Evolutionary conservation across 2,329 filamentous ascomycete genomes (phyloP).

Genomic region (Fusarium algeriense): DNA sequence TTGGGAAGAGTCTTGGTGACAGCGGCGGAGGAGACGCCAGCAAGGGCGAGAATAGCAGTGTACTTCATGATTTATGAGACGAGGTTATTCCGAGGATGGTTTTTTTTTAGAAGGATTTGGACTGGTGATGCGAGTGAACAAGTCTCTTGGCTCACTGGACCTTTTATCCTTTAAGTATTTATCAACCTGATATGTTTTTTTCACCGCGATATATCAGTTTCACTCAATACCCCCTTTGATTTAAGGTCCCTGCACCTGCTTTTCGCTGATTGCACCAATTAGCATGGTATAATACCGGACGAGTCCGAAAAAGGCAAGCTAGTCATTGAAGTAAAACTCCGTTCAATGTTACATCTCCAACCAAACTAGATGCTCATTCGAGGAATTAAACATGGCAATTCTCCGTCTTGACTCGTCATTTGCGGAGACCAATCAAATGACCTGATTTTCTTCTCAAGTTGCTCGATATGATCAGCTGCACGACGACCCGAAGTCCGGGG

Average conservation of each 20-base stretch:
- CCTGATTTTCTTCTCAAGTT: neutral
- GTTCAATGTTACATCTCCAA: constrained; percentile 34
- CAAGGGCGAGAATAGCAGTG: constrained; percentile 34
- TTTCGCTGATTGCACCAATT: constrained; percentile 20
- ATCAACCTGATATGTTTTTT: neutral
- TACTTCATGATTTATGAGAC: constrained; percentile 33
- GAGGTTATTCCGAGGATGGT: neutral
- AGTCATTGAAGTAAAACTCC: constrained; percentile 28
- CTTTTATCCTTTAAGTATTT: constrained; percentile 21
- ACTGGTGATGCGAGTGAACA: neutral
- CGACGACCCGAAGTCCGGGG: constrained; percentile 30
- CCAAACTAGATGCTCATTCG: constrained; percentile 22
- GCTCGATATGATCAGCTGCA: constrained; percentile 10
- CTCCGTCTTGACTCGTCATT: constrained; percentile 16
- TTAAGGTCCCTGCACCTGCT: neutral
- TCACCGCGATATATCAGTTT: neutral
- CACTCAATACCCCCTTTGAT: constrained; percentile 1
- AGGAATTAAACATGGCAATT: constrained; percentile 27
- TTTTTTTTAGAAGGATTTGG: neutral
- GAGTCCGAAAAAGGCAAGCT: constrained; percentile 26
- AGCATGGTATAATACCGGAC: neutral
- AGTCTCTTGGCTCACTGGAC: constrained; percentile 13
- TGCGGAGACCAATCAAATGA: constrained; percentile 8
- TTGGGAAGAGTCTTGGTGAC: constrained; percentile 41
- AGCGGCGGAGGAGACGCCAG: constrained; percentile 34